A percentile compares a stretch with the other conserved stretches of the same genome.
Conservation (phyloP, 768 basidiomycete genomes). For the Sarcodon aspratus region DNA sequence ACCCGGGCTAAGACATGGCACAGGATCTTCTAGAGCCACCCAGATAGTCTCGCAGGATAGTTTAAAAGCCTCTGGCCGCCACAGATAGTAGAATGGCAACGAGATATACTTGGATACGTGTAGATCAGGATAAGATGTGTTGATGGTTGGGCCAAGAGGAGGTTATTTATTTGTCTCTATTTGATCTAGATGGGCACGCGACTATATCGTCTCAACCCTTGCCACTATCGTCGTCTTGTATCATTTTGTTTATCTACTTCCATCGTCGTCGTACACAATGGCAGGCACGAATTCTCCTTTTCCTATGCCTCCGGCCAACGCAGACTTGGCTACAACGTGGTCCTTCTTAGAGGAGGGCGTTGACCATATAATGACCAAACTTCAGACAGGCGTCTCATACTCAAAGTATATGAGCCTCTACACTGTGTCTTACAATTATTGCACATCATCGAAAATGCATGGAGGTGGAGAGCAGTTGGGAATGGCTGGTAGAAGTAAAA, state of each 20-base stretch:
- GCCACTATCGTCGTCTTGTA: no score
- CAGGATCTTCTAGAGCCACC: no score
- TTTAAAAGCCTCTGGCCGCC: no score
- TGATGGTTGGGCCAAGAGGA: no score
- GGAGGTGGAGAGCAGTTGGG: slow-evolving; percentile 27
- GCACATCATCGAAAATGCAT: slow-evolving; percentile 78
- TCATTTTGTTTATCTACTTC: no score
- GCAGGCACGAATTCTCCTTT: neutral
- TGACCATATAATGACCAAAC: slow-evolving; percentile 87
- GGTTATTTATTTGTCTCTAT: neutral
- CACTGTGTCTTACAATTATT: slow-evolving; percentile 97
- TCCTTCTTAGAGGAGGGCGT: slow-evolving; percentile 78
- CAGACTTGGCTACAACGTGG: slow-evolving; percentile 83
- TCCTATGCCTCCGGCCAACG: slow-evolving; percentile 46
- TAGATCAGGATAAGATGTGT: no score
- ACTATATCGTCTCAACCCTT: neutral
- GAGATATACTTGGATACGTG: no score
- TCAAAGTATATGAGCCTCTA: slow-evolving; percentile 83
- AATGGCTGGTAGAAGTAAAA: slow-evolving; percentile 47
- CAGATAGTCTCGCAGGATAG: no score
- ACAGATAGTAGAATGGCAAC: no score
- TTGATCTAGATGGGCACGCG: neutral
- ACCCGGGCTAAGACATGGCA: no score
- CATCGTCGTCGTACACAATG: neutral
- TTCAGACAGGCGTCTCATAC: slow-evolving; percentile 82